phyloP scores from a whole-genome alignment of 805 yeast species.

The Metschnikowia lochheadii region DNA sequence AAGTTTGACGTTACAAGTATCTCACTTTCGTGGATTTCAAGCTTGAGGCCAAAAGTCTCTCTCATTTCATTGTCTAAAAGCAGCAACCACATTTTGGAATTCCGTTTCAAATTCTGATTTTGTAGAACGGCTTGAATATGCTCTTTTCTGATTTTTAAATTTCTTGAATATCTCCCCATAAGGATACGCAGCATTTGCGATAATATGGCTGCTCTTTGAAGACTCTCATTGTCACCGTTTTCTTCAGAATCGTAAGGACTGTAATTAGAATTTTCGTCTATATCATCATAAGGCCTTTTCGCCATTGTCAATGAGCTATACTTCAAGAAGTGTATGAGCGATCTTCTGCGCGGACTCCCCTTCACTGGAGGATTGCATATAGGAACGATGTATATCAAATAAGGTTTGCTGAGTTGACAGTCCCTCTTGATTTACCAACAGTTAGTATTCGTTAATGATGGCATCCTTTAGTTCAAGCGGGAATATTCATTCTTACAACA shows the following conservation, averaged over 20 bases:
- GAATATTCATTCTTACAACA: no score
- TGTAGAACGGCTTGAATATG: slow-evolving; percentile 12
- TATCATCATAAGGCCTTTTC: not conserved
- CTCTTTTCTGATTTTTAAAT: slow-evolving; percentile 12
- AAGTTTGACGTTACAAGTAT: slow-evolving; percentile 22
- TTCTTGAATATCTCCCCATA: slow-evolving; percentile 11
- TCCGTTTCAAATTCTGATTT: slow-evolving; percentile 16
- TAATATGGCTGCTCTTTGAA: not conserved
- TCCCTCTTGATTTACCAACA: not conserved
- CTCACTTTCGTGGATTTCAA: slow-evolving; percentile 17
- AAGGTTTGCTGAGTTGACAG: not conserved
- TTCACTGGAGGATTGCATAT: not conserved
- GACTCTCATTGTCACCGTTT: not conserved
- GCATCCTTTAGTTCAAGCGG: no score
- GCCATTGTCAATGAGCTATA: not conserved
- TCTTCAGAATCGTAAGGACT: not conserved
- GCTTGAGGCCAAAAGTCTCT: slow-evolving; percentile 25
- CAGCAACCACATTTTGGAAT: slow-evolving; percentile 20
- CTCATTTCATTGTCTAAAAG: slow-evolving; percentile 18
- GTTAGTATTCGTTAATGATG: not conserved
- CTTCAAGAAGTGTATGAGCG: not conserved
- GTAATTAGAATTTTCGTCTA: not conserved
- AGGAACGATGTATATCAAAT: not conserved
- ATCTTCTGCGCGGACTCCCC: not conserved
- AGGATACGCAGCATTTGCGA: slow-evolving; percentile 12